phyloP scores from a whole-genome alignment of 352 stramenopile species.

The Phytopythium vexans region DNA sequence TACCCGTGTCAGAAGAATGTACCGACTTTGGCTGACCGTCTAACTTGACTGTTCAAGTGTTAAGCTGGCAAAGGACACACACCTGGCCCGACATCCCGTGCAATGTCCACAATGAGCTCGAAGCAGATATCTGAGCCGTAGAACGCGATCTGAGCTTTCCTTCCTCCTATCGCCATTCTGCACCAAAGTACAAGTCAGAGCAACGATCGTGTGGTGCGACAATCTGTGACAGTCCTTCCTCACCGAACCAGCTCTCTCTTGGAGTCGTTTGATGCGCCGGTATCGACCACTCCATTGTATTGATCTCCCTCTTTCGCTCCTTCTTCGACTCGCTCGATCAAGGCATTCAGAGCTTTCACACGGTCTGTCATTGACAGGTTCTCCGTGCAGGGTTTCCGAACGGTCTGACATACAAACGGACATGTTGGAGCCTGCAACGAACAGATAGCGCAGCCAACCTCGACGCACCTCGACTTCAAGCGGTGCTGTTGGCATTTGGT shows the following conservation, averaged over 20 bases:
- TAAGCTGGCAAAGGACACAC: neutral
- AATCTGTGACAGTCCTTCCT: neutral
- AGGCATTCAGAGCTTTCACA: conserved; percentile 46
- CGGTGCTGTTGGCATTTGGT: no score
- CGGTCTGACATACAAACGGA: no score
- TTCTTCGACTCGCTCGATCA: conserved; percentile 64
- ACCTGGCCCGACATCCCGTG: conserved; percentile 56
- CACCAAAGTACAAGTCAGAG: neutral
- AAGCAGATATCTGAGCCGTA: conserved; percentile 79
- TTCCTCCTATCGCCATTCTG: conserved; percentile 65
- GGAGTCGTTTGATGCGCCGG: conserved; percentile 41
- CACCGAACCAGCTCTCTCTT: conserved; percentile 73
- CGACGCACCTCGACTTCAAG: no score
- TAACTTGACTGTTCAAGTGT: neutral
- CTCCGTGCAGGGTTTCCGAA: conserved; percentile 19
- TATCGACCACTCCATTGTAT: conserved; percentile 17
- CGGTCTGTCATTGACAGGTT: conserved; percentile 48
- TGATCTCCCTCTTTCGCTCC: conserved; percentile 54
- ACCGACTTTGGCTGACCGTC: neutral
- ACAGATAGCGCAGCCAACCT: no score
- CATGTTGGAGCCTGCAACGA: no score
- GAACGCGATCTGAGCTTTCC: conserved; percentile 73
- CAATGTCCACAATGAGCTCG: conserved; percentile 64
- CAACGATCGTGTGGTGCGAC: neutral
- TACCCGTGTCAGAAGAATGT: neutral